Evolutionary conservation across 2,329 filamentous ascomycete species (phyloP), one percentile per base, ranked within the genome.

Genomic region (Colletotrichum navitas): DNA sequence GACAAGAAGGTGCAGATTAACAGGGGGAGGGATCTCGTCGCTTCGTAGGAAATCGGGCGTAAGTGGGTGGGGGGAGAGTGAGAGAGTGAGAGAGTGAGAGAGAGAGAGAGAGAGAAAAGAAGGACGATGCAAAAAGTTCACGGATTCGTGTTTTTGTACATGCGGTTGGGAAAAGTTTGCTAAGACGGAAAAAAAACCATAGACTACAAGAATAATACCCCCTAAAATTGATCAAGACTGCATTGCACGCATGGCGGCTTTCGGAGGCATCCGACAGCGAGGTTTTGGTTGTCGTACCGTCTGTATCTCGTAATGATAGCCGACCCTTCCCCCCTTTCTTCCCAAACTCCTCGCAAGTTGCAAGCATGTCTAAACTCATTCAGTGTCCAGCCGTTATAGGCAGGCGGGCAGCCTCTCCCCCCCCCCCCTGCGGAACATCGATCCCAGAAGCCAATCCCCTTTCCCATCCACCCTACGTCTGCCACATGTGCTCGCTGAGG

Each of bases 1-100:
- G 96, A 99, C 79, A 97, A 96, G 85, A 91, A 90, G 84, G 91
- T 99, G 77, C 96, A 99, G 85, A 90, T 99, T 72, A 98, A 99
- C 81, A 87, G 88, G 75, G 91, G 90, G 24, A 86, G 88, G 73
- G 87, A 85, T 68, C 75, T 89, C 54, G 78, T 88, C 55, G 77
- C 79, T 43, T 77, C 65, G 78, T 83, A 80, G 75, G 74, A 18
- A 18, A 32, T 21, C 34, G 41, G 11, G 26, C 24, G 29, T 26
- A 26, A 5, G 6, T 14, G 60, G 24, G 39, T 16, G n/a, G 6
- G 10, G 5, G 18, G 6, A 51, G 14, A 12, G 32, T 10, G 58
- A 26, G 6, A 43, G 32, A 32, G 32, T 4, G 8, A 21, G 8
- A 32, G 5, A 49, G 14, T 6, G 32, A 16, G 59, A n/a, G 8